Base-by-base conservation (phyloP, 257 asterid species). In the Thymus quinquecostatus region DNA sequence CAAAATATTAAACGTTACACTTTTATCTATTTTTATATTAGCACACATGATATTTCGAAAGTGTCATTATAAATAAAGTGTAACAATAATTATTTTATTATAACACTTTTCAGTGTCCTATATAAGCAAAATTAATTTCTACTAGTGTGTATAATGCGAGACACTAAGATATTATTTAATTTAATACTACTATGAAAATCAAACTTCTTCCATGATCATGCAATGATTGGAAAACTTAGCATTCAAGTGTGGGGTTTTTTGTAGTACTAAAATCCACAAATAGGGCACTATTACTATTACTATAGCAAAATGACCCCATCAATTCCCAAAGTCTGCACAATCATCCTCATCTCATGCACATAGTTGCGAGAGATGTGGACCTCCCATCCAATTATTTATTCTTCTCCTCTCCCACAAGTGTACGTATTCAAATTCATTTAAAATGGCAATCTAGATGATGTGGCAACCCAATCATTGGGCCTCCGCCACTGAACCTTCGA, bases 391-490 rank as follows among this genome's bases (percentile, higher is more conserved):
- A 63, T 50, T 47, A 63, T 43, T 66, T 69, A n/a, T 44, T 29
- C 33, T 72, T 44, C 53, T 69, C 59, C 54, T 71, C 70, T 74
- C 68, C 51, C 14, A 79, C 87, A 83, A 66, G 81, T 80, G 87
- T 80, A 60, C 78, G 60, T 61, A 60, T 70, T 51, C 5, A 62
- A 60, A 51, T 64, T 36, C 11, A 36, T 66, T 53, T 2, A 12
- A 9, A 5, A 55, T 6, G 34, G 10, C 27, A 48, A 57, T 60
- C 12, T 55, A 36, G 59, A 62, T 50, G 78, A 78, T 58, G 48
- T 75, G 84, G 79, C 84, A 64, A 41, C 66, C 76, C 81, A 73
- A 75, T 82, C 78, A 82, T 67, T 53, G 54, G 30, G 11, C 54
- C 14, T 8, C 8, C 1, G 5, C 14, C 71, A 33, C 50, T 33